A percentile compares a stretch with the other conserved stretches of the same genome.
Conservation (phyloP, 1,284 basidiomycete species). For the Cryptococcus wingfieldii region DNA sequence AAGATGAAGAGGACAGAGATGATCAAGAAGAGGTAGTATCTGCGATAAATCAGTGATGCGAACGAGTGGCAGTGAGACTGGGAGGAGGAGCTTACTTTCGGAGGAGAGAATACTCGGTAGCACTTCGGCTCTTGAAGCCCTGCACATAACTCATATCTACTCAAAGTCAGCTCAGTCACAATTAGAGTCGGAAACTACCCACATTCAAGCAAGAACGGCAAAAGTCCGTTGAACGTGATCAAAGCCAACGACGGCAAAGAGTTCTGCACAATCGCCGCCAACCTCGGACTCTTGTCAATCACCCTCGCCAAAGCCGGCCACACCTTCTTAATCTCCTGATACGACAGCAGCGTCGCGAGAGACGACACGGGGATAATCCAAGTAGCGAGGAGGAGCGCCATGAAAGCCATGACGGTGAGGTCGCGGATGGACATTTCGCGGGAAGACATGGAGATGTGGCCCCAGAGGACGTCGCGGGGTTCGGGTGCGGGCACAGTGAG, state of each 20-base stretch:
- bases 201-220: conserved; percentile 90
- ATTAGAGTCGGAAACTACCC: conserved; percentile 5
- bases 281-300: conserved; percentile 72
- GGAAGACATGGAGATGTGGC: conserved; percentile 69
- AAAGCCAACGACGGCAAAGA: conserved; percentile 85
- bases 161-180: background rate
- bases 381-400: conserved; percentile 69
- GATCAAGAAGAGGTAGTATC: conserved; percentile 90
- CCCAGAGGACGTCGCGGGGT: conserved; percentile 93
- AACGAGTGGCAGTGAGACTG: background rate
- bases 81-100: conserved; percentile 63
- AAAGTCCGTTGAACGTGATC: conserved; percentile 78
- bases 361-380: conserved; percentile 84
- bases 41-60: conserved; percentile 38
- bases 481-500: conserved; percentile 79
- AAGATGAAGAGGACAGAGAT: conserved; percentile 96
- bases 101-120: conserved; percentile 87
- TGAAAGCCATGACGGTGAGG: conserved; percentile 63
- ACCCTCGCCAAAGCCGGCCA: conserved; percentile 73
- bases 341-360: conserved; percentile 79
- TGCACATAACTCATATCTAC: conserved; percentile 81
- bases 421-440: conserved; percentile 61
- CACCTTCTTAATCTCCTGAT: conserved; percentile 83
- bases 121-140: conserved; percentile 80
- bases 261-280: conserved; percentile 86